These are phyloP conservation scores for Graphilbum sp. DNA, from an alignment of 2,329 filamentous ascomycete species.

Conservation along the genomic window DNA sequence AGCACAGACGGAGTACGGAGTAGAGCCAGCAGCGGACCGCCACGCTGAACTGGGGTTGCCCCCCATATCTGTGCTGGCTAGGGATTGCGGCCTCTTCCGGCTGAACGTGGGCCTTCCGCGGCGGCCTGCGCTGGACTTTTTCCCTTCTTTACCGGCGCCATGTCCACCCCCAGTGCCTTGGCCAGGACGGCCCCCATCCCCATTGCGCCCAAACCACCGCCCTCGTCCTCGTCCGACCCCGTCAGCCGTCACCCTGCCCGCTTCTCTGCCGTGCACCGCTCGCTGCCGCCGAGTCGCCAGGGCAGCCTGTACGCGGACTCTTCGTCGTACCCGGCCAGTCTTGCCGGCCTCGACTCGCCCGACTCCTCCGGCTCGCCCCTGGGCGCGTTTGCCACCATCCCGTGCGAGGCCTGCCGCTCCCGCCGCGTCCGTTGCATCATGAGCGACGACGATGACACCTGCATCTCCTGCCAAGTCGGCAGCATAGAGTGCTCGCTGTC, in stretches of 20 bases:
- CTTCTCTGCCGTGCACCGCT: slow-evolving; percentile 7
- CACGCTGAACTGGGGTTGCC: too few relatives aligned
- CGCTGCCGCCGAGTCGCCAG: slow-evolving; percentile 26
- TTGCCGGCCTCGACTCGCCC: slow-evolving; percentile 34
- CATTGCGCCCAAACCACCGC: slow-evolving; percentile 45
- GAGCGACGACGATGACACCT: slow-evolving; percentile 56
- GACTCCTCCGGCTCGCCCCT: slow-evolving; percentile 31
- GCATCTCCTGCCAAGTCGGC: slow-evolving; percentile 62
- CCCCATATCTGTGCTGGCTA: not conserved
- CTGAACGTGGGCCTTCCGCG: not conserved
- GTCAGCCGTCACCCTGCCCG: slow-evolving; percentile 4
- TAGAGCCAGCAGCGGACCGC: too few relatives aligned
- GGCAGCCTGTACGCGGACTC: slow-evolving; percentile 32
- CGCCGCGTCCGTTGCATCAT: slow-evolving; percentile 64
- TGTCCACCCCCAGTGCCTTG: slow-evolving; percentile 37
- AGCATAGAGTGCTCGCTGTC: slow-evolving; percentile 66
- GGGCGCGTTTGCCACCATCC: slow-evolving; percentile 27
- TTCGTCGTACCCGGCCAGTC: slow-evolving; percentile 30
- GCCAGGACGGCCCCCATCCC: slow-evolving; percentile 48
- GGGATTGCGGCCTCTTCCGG: not conserved
- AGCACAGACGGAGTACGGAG: too few relatives aligned
- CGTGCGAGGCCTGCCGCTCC: slow-evolving; percentile 59
- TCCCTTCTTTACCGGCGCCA: slow-evolving; percentile 18
- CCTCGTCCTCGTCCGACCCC: slow-evolving; percentile 20
- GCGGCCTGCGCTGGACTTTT: not conserved